phyloP scores from a whole-genome alignment of 2,329 filamentous ascomycete species.

The Lomentospora prolificans region DNA sequence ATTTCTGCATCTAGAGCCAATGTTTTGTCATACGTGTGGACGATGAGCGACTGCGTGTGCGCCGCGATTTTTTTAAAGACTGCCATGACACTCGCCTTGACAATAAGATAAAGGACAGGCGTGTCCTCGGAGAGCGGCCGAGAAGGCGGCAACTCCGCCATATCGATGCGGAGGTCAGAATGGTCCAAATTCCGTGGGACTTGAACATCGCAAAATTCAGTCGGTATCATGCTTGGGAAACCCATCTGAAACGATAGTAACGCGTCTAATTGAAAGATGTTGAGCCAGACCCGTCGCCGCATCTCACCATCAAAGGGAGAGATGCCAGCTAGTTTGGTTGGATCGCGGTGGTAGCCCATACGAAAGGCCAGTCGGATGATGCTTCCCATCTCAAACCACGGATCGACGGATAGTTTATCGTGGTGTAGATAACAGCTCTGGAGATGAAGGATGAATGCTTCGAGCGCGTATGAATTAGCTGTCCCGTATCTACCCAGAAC shows the following conservation, averaged over 20 bases:
- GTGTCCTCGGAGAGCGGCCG: constrained; percentile 14
- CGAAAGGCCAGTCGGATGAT: constrained; percentile 39
- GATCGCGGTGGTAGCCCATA: constrained; percentile 42
- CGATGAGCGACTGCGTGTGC: constrained; percentile 12
- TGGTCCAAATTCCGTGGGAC: constrained; percentile 15
- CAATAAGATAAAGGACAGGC: constrained; percentile 17
- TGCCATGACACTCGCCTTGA: constrained; percentile 18
- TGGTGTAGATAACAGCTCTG: constrained; percentile 24
- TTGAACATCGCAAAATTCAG: constrained; percentile 14
- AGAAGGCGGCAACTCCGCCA: constrained; percentile 11
- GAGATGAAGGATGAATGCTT: constrained; percentile 36
- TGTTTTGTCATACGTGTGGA: constrained; percentile 11
- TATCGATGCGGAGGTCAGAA: constrained; percentile 12
- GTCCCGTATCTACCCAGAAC: constrained; percentile 36
- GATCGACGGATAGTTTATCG: constrained; percentile 26
- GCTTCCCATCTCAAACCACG: constrained; percentile 38
- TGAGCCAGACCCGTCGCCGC: constrained; percentile 38
- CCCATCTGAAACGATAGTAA: constrained; percentile 37
- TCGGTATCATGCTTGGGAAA: constrained; percentile 33
- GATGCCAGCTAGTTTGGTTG: constrained; percentile 28
- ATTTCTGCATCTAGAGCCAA: constrained; percentile 15
- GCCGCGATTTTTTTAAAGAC: constrained; percentile 17
- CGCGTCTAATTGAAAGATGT: constrained; percentile 32
- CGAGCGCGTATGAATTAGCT: constrained; percentile 34
- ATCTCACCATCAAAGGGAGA: constrained; percentile 41